Evolutionary conservation across 2,329 filamentous ascomycete species (phyloP).

Genomic region (Paracoccidioides lutzii): DNA sequence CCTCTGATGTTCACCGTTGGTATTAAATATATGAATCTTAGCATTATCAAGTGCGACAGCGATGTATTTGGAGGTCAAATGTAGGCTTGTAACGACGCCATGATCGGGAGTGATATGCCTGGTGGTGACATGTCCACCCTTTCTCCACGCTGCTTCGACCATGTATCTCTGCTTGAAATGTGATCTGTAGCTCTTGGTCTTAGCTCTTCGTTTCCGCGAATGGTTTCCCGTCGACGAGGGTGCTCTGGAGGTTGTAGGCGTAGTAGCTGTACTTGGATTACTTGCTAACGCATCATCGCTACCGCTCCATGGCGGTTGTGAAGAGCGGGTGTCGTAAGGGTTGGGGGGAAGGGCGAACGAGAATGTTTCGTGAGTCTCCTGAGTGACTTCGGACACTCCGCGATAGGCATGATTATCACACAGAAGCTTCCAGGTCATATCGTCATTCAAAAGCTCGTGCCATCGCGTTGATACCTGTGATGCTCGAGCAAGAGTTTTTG

Average conservation of each 20-base stretch:
- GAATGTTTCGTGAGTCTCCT: conserved; percentile 25
- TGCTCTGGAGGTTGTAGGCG: neutral
- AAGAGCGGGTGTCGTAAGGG: neutral
- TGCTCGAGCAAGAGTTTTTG: conserved; percentile 79
- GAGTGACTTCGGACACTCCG: conserved; percentile 36
- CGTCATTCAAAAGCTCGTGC: conserved; percentile 85
- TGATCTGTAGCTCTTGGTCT: conserved; percentile 75
- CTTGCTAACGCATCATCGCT: neutral
- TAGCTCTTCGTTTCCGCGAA: conserved; percentile 39
- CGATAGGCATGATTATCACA: conserved; percentile 92
- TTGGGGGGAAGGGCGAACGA: conserved; percentile 6
- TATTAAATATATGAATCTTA: conserved; percentile 96
- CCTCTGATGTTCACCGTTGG: conserved; percentile 73
- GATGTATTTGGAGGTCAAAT: conserved; percentile 91
- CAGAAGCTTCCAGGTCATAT: conserved; percentile 95
- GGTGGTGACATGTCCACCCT: conserved; percentile 70
- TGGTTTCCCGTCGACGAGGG: neutral
- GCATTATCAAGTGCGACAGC: conserved; percentile 96
- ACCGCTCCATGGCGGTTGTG: neutral
- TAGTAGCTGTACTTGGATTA: neutral
- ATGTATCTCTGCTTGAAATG: conserved; percentile 97
- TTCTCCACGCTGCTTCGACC: conserved; percentile 93
- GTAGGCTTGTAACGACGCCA: conserved; percentile 89
- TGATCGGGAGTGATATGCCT: conserved; percentile 92
- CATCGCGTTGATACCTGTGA: conserved; percentile 94